Conservation (phyloP, 2,329 filamentous ascomycete genomes). For the Mariannaea elegans region DNA sequence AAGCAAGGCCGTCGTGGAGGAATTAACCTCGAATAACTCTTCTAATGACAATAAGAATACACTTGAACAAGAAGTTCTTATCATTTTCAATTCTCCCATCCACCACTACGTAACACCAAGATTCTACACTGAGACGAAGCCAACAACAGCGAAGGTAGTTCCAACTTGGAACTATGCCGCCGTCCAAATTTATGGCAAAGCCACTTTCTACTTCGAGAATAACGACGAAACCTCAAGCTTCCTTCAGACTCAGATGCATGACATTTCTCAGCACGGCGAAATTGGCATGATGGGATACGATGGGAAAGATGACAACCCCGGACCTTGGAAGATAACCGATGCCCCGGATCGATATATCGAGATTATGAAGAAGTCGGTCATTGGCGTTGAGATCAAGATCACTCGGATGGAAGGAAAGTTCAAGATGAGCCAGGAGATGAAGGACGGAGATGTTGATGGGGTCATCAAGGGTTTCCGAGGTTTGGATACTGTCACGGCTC, state of each 20-base stretch:
- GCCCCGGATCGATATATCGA: slow-evolving; percentile 65
- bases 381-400: slow-evolving; percentile 68
- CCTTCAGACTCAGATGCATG: slow-evolving; percentile 60
- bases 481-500: slow-evolving; percentile 42
- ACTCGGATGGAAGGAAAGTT: slow-evolving; percentile 66
- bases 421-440: slow-evolving; percentile 73
- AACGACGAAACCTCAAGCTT: slow-evolving; percentile 55
- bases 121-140: slow-evolving; percentile 74
- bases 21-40: slow-evolving; percentile 28
- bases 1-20: slow-evolving; percentile 66
- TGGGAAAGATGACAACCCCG: slow-evolving; percentile 42
- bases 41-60: slow-evolving; percentile 27
- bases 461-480: slow-evolving; percentile 64
- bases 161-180: slow-evolving; percentile 77
- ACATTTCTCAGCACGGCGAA: slow-evolving; percentile 62
- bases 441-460: slow-evolving; percentile 61
- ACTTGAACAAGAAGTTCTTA: slow-evolving; percentile 64
- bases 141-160: slow-evolving; percentile 70
- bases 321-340: slow-evolving; percentile 64
- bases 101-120: slow-evolving; percentile 75
- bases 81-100: slow-evolving; percentile 67
- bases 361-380: slow-evolving; percentile 65
- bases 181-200: slow-evolving; percentile 69
- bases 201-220: slow-evolving; percentile 61
- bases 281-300: slow-evolving; percentile 65